Base-by-base conservation (phyloP, 768 basidiomycete species). In the Lactarius vividus region DNA sequence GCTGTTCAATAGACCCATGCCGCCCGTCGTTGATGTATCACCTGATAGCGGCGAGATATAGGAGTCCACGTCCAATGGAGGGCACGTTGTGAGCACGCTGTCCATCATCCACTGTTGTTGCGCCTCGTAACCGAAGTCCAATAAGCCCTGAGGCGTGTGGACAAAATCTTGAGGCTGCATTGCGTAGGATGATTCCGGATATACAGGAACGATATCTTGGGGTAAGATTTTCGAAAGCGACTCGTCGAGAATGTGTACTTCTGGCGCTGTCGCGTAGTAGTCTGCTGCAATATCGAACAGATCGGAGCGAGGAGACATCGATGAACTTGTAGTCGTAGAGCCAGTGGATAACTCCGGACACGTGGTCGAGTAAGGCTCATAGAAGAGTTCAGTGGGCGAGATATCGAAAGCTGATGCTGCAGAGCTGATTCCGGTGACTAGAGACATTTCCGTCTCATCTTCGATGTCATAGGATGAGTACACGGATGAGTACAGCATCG, bases 291-390 rank as follows among this genome's bases (percentile, higher is more conserved):
- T 62, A 23, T 70, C 70, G 20, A 69, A 70, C 35, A 66, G 42
- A 42, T 69, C 68, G 11, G 70, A 70, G 28, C 70, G 67, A 15
- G 70, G 70, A 1, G 70, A 69, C 70, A 70, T 70, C 18, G 67
- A 63, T n/a, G 67, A 64, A 7, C 64, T 63, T n/a, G 59, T 46
- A 3, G 68, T 63, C 11, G 70, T 61, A 26, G 67, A 64, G 11
- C 62, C 44, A 46, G 55, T 52, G 2, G 67, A 68, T 29, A 68
- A 49, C 35, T 70, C 67, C 20, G 67, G 63, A n/a, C 55, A 69
- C 18, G 63, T 39, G 37, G 49, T 33, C 23, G 61, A 44, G 61
- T 65, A 64, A 3, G 63, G 62, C 26, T 57, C 54, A 39, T 63
- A 61, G 44, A 68, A 44, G 10, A 65, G 61, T 9, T 66, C 60